Base-by-base conservation (phyloP, 2,329 filamentous ascomycete genomes). In the Sporothrix sp. region DNA sequence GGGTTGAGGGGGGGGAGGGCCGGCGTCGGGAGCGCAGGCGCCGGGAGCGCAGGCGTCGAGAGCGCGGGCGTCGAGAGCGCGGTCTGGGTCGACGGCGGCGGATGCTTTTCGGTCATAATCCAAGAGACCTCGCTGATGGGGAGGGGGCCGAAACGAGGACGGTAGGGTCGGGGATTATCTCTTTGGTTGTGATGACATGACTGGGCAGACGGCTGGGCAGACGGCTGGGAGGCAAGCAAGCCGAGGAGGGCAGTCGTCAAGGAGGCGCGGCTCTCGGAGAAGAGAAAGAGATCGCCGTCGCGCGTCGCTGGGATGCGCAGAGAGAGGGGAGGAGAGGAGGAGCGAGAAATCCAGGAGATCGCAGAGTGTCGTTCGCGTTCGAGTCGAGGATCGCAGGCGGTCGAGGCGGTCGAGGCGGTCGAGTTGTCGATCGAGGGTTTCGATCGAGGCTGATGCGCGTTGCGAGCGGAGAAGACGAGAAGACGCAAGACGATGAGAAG, bases 91-190 rank as follows among this genome's bases (percentile, higher is more conserved):
- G 71, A 71, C 67, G 74, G 69, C 65, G 71, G 64, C 59, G 66
- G 68, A 57, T 69, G 68, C 65, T 72, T 78, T 67, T 81, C 78
- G 68, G 75, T 81, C 78, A 81, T 81, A 78, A 73, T 81, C 72
- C 73, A 70, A 58, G 57, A 65, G 65, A 65, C 69, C 71, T 71
- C 72, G 66, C 65, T 62, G 64, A 66, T 60, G 58, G 57, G 59
- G 58, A 58, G 55, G 58, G 59, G 58, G 62, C 63, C 61, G 62
- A 61, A 62, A 59, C 61, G 52, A 13, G 30, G 42, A 20, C n/a
- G 25, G 42, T 4, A 20, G 32, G 28, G 35, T 25, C 14, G 30
- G 35, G 14, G 21, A 46, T 51, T 52, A 56, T 53, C 37, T 52
- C 20, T 36, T 44, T 3, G 20, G 33, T 52, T 27, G 53, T 72